A percentile compares a stretch with the other conserved stretches of the same genome.
Conservation (phyloP, 1,139 yeast species). For the Magnusiomyces magnusii region DNA sequence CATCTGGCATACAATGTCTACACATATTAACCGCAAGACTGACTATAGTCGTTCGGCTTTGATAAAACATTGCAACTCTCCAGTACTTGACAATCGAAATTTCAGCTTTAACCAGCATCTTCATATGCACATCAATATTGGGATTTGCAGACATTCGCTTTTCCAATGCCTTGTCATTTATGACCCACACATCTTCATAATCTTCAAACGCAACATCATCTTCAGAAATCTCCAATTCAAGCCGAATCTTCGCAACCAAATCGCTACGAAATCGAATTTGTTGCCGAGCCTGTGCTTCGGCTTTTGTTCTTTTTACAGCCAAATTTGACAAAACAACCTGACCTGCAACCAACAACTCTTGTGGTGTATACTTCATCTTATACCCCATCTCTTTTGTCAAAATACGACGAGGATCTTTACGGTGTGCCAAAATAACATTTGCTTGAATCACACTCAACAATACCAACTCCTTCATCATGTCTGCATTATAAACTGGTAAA, state of each 20-base stretch:
- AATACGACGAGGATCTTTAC: neutral
- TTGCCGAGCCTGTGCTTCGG: neutral
- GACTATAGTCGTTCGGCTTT: neutral
- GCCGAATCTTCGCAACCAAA: neutral
- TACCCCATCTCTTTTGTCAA: neutral
- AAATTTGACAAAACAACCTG: neutral
- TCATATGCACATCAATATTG: neutral
- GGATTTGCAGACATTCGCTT: neutral
- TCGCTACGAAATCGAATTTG: neutral
- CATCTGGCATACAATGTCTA: neutral
- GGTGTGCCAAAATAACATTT: neutral
- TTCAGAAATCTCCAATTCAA: neutral
- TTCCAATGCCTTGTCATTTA: neutral
- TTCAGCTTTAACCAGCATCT: neutral
- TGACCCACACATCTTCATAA: neutral
- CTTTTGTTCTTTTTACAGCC: neutral
- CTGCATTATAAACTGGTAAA: neutral
- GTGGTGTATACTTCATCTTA: neutral
- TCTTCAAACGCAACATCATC: neutral
- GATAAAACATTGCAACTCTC: neutral
- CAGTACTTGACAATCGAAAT: neutral
- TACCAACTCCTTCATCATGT: neutral
- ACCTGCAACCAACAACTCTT: neutral
- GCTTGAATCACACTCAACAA: neutral
- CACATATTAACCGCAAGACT: neutral